phyloP scores from a whole-genome alignment of 306 rosid genomes.

The Parietaria judaica region DNA sequence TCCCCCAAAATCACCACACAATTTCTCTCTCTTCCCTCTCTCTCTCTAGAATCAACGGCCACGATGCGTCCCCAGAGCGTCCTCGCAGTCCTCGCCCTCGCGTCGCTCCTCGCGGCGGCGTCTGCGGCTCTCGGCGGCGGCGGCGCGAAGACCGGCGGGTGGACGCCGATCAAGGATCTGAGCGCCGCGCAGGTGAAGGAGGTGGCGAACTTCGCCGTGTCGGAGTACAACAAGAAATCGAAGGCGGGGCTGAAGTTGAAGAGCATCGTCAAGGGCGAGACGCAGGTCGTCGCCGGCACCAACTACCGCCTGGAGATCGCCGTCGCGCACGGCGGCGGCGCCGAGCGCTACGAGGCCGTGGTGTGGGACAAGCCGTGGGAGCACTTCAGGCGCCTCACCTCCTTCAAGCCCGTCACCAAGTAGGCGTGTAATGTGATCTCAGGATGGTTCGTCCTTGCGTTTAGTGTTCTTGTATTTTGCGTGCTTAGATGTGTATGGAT shows the following conservation, averaged over 20 bases:
- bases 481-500: too few species aligned
- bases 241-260: constrained; percentile 18
- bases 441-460: too few species aligned
- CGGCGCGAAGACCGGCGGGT: constrained; percentile 10
- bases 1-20: background rate
- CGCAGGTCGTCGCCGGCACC: constrained; percentile 42
- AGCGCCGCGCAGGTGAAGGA: constrained; percentile 33
- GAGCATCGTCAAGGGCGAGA: constrained; percentile 28
- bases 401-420: constrained; percentile 16
- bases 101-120: constrained; percentile 12
- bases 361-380: constrained; percentile 37
- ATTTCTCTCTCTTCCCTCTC: background rate
- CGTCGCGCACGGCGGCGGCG: constrained; percentile 11
- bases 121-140: background rate
- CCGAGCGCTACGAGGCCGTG: constrained; percentile 25
- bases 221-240: constrained; percentile 31
- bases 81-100: constrained; percentile 10
- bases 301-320: constrained; percentile 37
- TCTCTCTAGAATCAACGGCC: background rate
- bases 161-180: constrained; percentile 32
- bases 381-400: constrained; percentile 32
- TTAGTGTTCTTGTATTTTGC: too few species aligned
- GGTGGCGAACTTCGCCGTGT: constrained; percentile 45
- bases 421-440: background rate
- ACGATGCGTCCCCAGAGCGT: constrained; percentile 23